Evolutionary conservation across 2,329 filamentous ascomycete genomes (phyloP).

Genomic region (Penicillium sp.): DNA sequence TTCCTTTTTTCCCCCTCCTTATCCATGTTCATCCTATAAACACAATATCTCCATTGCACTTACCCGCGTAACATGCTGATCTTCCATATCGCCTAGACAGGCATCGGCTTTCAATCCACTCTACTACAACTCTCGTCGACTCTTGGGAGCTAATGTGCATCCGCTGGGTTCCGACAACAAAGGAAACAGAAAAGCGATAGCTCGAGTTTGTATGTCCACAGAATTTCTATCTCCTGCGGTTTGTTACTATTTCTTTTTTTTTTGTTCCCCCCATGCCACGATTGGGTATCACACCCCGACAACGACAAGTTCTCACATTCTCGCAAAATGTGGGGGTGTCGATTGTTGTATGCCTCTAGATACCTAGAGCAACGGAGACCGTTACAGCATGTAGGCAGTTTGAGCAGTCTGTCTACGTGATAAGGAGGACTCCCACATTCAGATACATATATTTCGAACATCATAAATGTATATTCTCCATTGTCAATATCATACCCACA

Average conservation of each 20-base stretch:
- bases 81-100: not conserved
- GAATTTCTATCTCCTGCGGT: not conserved
- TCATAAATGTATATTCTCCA: not conserved
- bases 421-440: constrained; percentile 16
- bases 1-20: not conserved
- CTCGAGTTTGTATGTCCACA: not conserved
- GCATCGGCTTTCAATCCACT: not conserved
- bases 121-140: not conserved
- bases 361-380: constrained; percentile 13
- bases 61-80: not conserved
- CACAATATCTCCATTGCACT: not conserved
- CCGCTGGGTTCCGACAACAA: not conserved
- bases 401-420: constrained; percentile 14
- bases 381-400: constrained; percentile 15
- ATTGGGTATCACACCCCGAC: constrained; percentile 16
- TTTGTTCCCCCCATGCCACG: too few relatives aligned
- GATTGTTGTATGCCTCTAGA: constrained; percentile 18
- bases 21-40: not conserved
- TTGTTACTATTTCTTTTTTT: not conserved
- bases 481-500: constrained; percentile 32
- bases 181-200: not conserved
- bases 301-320: constrained; percentile 17
- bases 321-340: constrained; percentile 17
- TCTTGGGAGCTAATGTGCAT: not conserved
- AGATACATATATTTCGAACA: not conserved